Conservation (phyloP, 2,329 filamentous ascomycete species). For the Fusarium sp. region DNA sequence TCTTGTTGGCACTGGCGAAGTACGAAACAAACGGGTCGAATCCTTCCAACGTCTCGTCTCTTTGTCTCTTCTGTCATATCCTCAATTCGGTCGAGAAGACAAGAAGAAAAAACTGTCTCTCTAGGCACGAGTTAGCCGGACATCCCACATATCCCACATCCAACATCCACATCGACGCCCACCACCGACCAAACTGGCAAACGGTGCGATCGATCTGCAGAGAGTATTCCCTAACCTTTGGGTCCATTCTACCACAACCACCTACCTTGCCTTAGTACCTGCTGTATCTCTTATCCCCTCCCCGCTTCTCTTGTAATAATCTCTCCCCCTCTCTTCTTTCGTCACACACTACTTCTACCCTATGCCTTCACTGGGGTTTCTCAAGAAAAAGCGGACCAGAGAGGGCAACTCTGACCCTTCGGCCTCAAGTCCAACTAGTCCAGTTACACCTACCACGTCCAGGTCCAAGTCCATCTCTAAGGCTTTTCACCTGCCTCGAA, state of each 20-base stretch:
- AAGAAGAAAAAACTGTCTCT: neutral
- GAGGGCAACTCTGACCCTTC: slow-evolving; percentile 83
- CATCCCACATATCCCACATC: slow-evolving; percentile 29
- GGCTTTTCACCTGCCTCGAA: slow-evolving; percentile 63
- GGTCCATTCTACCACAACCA: slow-evolving; percentile 35
- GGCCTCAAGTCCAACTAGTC: slow-evolving; percentile 75
- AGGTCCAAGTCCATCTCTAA: slow-evolving; percentile 62
- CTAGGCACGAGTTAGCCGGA: slow-evolving; percentile 10
- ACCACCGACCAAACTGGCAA: slow-evolving; percentile 41
- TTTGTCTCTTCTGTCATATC: slow-evolving; percentile 17
- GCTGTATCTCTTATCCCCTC: slow-evolving; percentile 31
- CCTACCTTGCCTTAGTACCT: slow-evolving; percentile 15
- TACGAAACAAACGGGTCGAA: slow-evolving; percentile 39
- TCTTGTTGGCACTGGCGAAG: slow-evolving; percentile 35
- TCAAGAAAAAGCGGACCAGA: slow-evolving; percentile 99
- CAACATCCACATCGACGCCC: slow-evolving; percentile 15
- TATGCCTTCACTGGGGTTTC: slow-evolving; percentile 96
- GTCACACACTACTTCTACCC: slow-evolving; percentile 49
- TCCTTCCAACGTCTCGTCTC: slow-evolving; percentile 37
- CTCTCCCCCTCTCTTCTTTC: slow-evolving; percentile 36
- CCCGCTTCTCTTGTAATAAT: slow-evolving; percentile 31
- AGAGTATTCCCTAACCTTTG: slow-evolving; percentile 42
- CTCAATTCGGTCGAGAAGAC: slow-evolving; percentile 4
- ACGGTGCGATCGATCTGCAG: slow-evolving; percentile 49
- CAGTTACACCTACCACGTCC: slow-evolving; percentile 70